phyloP scores from a whole-genome alignment of 1,284 basidiomycete genomes.

The Macrocystidia cucumis region DNA sequence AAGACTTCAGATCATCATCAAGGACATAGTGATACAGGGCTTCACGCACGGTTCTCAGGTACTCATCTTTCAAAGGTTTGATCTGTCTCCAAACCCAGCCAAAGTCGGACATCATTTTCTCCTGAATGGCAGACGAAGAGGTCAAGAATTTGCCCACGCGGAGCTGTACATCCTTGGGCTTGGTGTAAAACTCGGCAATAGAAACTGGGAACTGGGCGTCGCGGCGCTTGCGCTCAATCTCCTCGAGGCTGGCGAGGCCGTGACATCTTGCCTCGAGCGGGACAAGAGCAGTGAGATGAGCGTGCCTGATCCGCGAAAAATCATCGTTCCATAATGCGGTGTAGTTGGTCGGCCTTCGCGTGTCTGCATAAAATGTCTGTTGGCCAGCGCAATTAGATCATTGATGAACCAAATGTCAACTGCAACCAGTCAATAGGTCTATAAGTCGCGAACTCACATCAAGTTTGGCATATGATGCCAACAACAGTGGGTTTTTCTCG shows the following conservation, averaged over 20 bases:
- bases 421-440: too few species aligned
- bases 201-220: constrained; percentile 43
- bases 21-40: neutral
- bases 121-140: constrained; percentile 27
- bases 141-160: constrained; percentile 45
- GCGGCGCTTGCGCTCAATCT: constrained; percentile 23
- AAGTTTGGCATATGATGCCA: constrained; percentile 18
- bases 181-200: constrained; percentile 35
- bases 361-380: constrained; percentile 20
- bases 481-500: constrained; percentile 16
- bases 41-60: constrained; percentile 30
- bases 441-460: too few species aligned
- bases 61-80: constrained; percentile 29
- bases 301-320: constrained; percentile 32
- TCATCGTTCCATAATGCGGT: constrained; percentile 26
- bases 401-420: constrained; percentile 4
- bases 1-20: too few species aligned
- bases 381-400: neutral
- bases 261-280: constrained; percentile 22
- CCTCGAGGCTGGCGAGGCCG: constrained; percentile 21
- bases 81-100: constrained; percentile 46
- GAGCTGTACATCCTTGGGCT: constrained; percentile 37
- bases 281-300: constrained; percentile 28
- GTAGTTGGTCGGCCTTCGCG: constrained; percentile 11
- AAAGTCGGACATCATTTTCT: constrained; percentile 40